Evolutionary conservation across 768 basidiomycete genomes (phyloP).

Genomic region (Exidia glandulosa): DNA sequence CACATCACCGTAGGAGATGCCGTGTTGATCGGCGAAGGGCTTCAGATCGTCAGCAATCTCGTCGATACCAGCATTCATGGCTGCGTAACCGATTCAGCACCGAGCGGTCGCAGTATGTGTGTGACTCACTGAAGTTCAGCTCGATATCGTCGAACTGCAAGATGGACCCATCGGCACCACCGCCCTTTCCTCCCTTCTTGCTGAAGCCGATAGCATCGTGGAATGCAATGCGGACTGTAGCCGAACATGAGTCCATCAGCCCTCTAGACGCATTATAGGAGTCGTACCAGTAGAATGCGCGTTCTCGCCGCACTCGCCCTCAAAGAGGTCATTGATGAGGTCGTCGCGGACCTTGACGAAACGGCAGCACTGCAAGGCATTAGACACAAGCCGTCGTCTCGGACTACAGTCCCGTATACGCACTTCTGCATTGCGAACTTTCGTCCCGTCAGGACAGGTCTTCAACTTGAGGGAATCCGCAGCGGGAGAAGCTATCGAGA

Average conservation of each 20-base stretch:
- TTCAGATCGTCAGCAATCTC: slow-evolving; percentile 28
- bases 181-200: not conserved
- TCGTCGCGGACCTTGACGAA: not conserved
- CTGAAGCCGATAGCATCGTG: not conserved
- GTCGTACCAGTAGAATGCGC: not conserved
- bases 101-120: not conserved
- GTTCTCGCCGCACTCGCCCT: not conserved
- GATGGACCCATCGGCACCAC: not conserved
- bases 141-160: not conserved
- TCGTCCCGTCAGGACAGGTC: not conserved
- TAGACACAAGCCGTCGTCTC: not conserved
- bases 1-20: slow-evolving; percentile 37
- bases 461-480: no score
- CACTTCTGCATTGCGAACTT: not conserved
- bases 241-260: not conserved
- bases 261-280: not conserved
- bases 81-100: not conserved
- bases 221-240: not conserved
- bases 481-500: no score
- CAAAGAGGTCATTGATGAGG: not conserved
- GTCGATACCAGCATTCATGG: slow-evolving; percentile 31
- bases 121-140: not conserved
- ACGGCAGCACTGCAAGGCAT: not conserved
- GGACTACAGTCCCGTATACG: not conserved
- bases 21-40: slow-evolving; percentile 24